Evolutionary conservation across 1,284 basidiomycete species (phyloP), one percentile per base, ranked within the genome.

Genomic region (Xanthoconium separans): DNA sequence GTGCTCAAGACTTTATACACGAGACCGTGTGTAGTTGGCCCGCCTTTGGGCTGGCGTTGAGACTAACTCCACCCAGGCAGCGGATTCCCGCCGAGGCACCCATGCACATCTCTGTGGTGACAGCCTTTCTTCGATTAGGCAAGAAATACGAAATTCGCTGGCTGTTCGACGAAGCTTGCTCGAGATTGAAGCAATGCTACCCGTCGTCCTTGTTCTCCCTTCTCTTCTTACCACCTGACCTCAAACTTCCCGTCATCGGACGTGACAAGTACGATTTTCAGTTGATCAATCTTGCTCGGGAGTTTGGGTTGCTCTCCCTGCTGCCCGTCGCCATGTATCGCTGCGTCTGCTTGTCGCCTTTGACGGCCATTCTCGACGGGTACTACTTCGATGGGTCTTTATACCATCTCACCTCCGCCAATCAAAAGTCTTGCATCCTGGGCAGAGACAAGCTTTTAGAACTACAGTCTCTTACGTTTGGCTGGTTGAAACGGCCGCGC

Each of bases 211-310:
- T 65, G 39, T 67, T 67, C 45, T 53, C 65, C 43, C 63, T 64
- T 33, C 62, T 64, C 12, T 64, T 64, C 47, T 44, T 64, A 18
- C 62, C 62, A 31, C 55, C 62, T 3, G 58, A 58, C 43, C 60
- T 64, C 34, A 55, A 51, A 36, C 54, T 50, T 33, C 65, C 63
- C 18, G 39, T 64, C 51, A 48, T 45, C 10, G 60, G 63, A 36
- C 58, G 65, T 4, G 63, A 64, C 58, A 56, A 58, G 54, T 61
- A 64, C 43, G 65, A 66, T 47, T 65, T 65, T 24, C 63, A 64
- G 48, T 12, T 65, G 50, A 61, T 68, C 44, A 67, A 65, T 30
- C 59, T 67, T 9, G 63, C 65, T 20, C 54, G 55, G 27, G 63
- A 65, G 27, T 65, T 57, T 46, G 63, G 56, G 9, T 16, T 66